A percentile compares a stretch with the other conserved stretches of the same genome.
Conservation (phyloP, 2,329 filamentous ascomycete species). For the Talaromyces islandicus region DNA sequence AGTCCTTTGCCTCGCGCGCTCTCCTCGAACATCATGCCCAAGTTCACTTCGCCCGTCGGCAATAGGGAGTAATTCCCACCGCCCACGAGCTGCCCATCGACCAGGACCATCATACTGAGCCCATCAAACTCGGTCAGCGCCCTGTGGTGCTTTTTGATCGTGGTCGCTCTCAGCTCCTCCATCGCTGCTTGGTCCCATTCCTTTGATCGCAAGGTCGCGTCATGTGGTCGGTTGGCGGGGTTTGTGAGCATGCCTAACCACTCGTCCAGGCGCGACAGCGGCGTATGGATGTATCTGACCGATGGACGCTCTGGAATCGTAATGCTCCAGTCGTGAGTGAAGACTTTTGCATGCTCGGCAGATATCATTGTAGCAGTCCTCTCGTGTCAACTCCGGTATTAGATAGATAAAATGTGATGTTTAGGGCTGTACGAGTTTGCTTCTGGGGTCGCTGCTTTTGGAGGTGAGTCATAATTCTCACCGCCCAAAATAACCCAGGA, state of each 20-base stretch:
- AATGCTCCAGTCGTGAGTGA: background rate
- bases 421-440: background rate
- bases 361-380: too few relatives aligned
- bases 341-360: background rate
- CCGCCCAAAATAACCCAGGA: background rate
- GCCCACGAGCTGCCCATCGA: background rate
- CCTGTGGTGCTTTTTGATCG: background rate
- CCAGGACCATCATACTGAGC: background rate
- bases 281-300: background rate
- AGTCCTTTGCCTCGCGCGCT: background rate
- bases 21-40: background rate
- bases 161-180: background rate
- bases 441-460: background rate
- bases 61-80: background rate
- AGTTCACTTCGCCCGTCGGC: background rate
- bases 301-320: background rate
- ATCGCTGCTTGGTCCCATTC: background rate
- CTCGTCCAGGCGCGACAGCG: background rate
- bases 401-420: background rate
- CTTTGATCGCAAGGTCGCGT: background rate
- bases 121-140: background rate
- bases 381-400: background rate
- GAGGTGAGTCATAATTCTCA: background rate
- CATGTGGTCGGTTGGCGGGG: background rate
- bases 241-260: background rate